phyloP scores from a whole-genome alignment of 805 yeast genomes.

The Candida methanosorbosa region DNA sequence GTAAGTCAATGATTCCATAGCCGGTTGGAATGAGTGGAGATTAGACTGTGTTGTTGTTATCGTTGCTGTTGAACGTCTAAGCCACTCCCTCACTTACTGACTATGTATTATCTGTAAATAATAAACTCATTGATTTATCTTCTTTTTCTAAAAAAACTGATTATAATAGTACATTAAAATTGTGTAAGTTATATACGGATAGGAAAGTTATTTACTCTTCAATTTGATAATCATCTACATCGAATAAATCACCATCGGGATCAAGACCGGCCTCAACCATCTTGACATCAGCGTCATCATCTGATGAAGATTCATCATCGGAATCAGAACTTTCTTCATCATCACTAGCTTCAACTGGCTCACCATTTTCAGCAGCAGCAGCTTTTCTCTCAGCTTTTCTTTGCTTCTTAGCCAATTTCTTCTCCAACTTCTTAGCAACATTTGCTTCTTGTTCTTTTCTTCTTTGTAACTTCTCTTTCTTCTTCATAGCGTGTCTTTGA shows the following conservation, averaged over 20 bases:
- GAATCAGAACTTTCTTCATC: slow-evolving; percentile 19
- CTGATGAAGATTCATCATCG: slow-evolving; percentile 13
- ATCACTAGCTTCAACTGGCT: slow-evolving; percentile 16
- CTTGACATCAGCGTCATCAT: slow-evolving; percentile 11
- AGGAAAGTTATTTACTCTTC: not conserved
- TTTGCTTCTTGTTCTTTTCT: slow-evolving; percentile 73
- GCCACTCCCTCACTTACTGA: too few species aligned
- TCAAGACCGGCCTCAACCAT: slow-evolving; percentile 6
- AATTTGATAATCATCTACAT: slow-evolving; percentile 12
- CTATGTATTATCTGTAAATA: too few species aligned
- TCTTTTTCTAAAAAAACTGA: too few species aligned
- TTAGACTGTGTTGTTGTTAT: too few species aligned
- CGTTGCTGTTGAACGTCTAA: too few species aligned
- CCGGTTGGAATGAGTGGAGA: too few species aligned
- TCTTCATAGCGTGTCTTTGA: slow-evolving; percentile 52
- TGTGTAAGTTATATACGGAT: too few species aligned
- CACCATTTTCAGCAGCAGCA: slow-evolving; percentile 29
- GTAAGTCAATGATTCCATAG: too few species aligned
- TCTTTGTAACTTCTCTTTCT: slow-evolving; percentile 59
- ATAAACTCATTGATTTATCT: too few species aligned
- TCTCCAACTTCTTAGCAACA: slow-evolving; percentile 65
- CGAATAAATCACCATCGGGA: slow-evolving; percentile 15
- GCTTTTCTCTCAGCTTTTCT: slow-evolving; percentile 38
- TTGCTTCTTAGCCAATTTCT: slow-evolving; percentile 62
- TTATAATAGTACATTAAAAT: too few species aligned